Evolutionary conservation across 148 eudicot genomes (phyloP), one percentile per base, ranked within the genome.

Genomic region (Rheum nobile): DNA sequence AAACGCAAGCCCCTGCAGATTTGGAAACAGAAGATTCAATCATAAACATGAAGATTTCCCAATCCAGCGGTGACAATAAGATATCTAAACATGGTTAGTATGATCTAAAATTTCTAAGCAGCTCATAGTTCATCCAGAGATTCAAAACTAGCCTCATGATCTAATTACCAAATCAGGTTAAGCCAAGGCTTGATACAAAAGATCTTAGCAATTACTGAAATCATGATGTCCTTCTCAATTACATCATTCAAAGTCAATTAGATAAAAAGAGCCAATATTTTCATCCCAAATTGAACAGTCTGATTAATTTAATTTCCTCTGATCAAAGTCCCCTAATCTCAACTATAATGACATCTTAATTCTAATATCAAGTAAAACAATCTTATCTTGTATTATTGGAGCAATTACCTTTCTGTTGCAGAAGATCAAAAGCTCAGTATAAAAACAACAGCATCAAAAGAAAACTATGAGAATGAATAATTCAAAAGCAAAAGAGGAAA

Each of bases 1-100:
- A 93, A 93, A 46, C 90, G 79, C 87, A 84, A 39, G 41, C 88
- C 89, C 83, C 96, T 93, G 87, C 81, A 77, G 67, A 35, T 32
- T 19, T 24, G 38, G 19, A 29, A 44, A 52, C 42, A 46, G 26
- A 4, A 77, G 13, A 17, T 73, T 16, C 16, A 3, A 47, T 31
- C 67, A 71, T 38, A 68, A 43, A 1, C 19, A 0, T 9, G 11
- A 63, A 46, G 11, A 32, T 6, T 29, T 77, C 1, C 35, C 47
- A 35, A 50, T 50, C 24, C 57, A 50, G 7, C 21, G 19, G 6
- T 50, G 24, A 6, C 57, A n/a, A n/a, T n/a, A n/a, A n/a, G n/a
- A n/a, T n/a, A n/a, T n/a, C n/a, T n/a, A n/a, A n/a, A n/a, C 41
- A 38, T 43, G 19, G 24, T 50, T 50, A 19, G 24, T 19, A 8